These are phyloP conservation scores for Komagataella kurtzmanii DNA, from an alignment of 805 yeast genomes.

Conservation along the genomic window DNA sequence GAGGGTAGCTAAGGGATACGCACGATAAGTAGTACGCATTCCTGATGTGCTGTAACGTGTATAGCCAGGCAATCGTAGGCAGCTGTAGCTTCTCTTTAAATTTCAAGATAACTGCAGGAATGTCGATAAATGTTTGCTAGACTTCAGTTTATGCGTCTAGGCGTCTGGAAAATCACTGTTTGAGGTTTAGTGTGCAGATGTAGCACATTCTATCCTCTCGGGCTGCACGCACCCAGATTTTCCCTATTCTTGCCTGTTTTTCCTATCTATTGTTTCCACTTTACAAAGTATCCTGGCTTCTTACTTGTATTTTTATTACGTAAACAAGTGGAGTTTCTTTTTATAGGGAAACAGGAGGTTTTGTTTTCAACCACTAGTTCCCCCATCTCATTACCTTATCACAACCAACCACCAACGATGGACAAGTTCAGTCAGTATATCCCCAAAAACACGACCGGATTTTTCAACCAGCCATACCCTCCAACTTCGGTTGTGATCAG, in stretches of 20 bases:
- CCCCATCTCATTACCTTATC: neutral
- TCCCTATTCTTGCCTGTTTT: neutral
- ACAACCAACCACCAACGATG: neutral
- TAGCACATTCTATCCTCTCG: neutral
- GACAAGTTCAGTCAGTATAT: constrained; percentile 1
- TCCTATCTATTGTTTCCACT: neutral
- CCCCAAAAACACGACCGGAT: neutral
- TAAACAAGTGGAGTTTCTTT: neutral
- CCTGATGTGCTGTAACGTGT: too few relatives aligned
- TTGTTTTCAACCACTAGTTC: neutral
- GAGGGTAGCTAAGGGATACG: too few relatives aligned
- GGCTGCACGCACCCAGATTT: neutral
- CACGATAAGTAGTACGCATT: too few relatives aligned
- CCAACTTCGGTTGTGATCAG: constrained; percentile 5
- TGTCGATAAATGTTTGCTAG: too few relatives aligned
- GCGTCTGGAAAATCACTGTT: too few relatives aligned
- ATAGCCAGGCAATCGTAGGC: too few relatives aligned
- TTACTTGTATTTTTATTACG: neutral
- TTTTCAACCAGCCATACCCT: neutral
- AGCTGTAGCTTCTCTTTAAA: too few relatives aligned
- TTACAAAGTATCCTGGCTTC: neutral
- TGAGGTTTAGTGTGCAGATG: neutral
- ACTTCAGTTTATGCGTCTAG: too few relatives aligned
- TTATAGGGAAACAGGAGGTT: neutral
- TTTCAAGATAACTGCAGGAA: too few relatives aligned